A percentile compares a stretch with the other conserved stretches of the same genome.
Evolutionary conservation across 352 stramenopile genomes (phyloP).

Genomic region (Globisporangium middletonii): DNA sequence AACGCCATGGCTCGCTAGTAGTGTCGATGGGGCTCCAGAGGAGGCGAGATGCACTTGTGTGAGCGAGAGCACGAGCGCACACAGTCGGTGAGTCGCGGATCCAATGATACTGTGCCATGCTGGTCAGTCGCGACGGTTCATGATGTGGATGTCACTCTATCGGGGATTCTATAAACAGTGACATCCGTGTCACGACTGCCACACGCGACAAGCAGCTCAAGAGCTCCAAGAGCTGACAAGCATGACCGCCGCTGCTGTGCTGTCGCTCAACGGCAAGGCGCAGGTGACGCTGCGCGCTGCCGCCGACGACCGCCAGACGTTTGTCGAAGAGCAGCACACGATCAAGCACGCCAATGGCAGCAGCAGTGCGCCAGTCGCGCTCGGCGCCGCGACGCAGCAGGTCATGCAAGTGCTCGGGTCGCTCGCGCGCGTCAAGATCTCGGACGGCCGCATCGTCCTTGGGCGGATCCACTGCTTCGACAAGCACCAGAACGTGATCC

Average conservation of each 20-base stretch:
- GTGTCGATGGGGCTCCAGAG: background rate
- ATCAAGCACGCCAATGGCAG: background rate
- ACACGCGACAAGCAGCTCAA: background rate
- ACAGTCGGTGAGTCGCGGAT: background rate
- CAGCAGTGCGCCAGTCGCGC: background rate
- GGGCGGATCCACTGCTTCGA: constrained; percentile 75
- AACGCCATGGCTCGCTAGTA: constrained; percentile 27
- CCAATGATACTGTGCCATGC: background rate
- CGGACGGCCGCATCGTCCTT: constrained; percentile 59
- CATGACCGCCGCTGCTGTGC: constrained; percentile 23
- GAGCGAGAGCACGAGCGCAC: no score
- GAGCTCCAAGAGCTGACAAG: background rate
- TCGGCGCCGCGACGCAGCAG: constrained; percentile 40
- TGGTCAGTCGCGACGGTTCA: background rate
- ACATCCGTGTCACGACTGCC: background rate
- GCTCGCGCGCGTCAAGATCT: constrained; percentile 58
- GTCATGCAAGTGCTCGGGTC: constrained; percentile 58
- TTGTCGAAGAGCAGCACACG: constrained; percentile 12
- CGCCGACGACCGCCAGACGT: constrained; percentile 11
- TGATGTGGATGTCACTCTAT: no score
- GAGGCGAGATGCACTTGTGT: no score
- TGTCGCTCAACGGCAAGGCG: constrained; percentile 56
- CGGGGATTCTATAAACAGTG: background rate
- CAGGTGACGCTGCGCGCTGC: constrained; percentile 30
- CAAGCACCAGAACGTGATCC: constrained; percentile 79